A percentile compares a stretch with the other conserved stretches of the same genome.
These are phyloP conservation scores for Metarhizium guizhouense DNA, from an alignment of 2,329 filamentous ascomycete genomes.

Conservation along the genomic window DNA sequence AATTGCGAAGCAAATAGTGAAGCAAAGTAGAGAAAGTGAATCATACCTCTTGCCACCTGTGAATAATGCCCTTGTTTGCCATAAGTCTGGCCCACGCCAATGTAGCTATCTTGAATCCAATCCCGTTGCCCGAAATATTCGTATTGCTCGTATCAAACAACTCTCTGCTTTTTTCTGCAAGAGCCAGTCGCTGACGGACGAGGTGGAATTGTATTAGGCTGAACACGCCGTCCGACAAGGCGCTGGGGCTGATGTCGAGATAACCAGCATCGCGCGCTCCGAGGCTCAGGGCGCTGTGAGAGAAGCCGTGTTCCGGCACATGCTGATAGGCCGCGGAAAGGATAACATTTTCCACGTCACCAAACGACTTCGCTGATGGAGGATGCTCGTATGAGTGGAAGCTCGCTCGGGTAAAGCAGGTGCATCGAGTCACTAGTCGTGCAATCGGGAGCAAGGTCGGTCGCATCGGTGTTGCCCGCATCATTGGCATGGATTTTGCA, in stretches of 20 bases:
- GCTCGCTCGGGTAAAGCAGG: constrained; percentile 8
- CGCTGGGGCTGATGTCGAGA: constrained; percentile 73
- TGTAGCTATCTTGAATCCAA: constrained; percentile 57
- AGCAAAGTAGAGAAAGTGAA: neutral
- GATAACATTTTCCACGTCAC: constrained; percentile 61
- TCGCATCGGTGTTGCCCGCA: neutral
- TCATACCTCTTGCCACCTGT: constrained; percentile 76
- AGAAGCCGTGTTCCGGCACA: constrained; percentile 78
- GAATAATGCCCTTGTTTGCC: constrained; percentile 63
- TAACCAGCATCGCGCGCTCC: constrained; percentile 81
- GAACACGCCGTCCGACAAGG: constrained; percentile 73
- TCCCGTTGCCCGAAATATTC: constrained; percentile 21
- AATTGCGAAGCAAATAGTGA: neutral
- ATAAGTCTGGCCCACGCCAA: constrained; percentile 70
- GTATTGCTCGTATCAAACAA: constrained; percentile 26
- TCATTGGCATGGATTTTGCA: neutral
- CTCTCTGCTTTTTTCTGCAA: constrained; percentile 34
- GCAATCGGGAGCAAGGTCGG: neutral
- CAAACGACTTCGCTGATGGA: constrained; percentile 52
- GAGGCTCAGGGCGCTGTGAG: constrained; percentile 58
- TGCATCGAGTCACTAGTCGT: neutral
- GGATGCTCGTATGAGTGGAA: constrained; percentile 71
- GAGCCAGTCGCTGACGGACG: constrained; percentile 51
- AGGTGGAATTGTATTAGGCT: constrained; percentile 75
- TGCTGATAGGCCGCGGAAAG: constrained; percentile 73